Base-by-base conservation (phyloP, 176 grass and related monocot species). In the Saccharum spontaneum region DNA sequence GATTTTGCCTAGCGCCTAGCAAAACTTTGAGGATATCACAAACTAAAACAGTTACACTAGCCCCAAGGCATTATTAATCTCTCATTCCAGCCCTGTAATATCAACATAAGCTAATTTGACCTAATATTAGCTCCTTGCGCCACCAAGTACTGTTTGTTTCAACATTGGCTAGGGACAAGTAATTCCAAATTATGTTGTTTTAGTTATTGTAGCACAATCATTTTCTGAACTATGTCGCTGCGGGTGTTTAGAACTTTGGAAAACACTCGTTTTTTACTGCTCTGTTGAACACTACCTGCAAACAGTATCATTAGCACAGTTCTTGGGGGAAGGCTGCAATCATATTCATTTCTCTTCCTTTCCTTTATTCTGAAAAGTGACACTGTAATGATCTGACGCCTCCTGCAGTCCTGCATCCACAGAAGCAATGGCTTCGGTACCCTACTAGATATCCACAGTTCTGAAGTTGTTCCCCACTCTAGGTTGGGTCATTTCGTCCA, bases 341-440 rank as follows among this genome's bases (percentile, higher is more conserved):
- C 44, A 28, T 46, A 66, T 67, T 73, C 7, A 45, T 73, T 26
- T 40, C 2, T 84, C 26, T 67, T 80, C 23, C 12, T 79, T 52
- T 23, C 62, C 41, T 71, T 22, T 41, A 44, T 44, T 79, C 18
- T 46, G 69, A 46, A 79, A 80, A 80, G 37, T 50, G 70, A 55
- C 57, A 10, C 18, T 72, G 18, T 37, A 69, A 46, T 75, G 76
- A 67, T 20, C 48, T 61, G 62, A 71, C 72, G 20, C 22, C 36
- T 78, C 67, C 55, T 66, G 28, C 14, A 55, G 63, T 31, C 57
- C 57, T 61, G 57, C 57, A 24, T 61, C 82, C 65, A 44, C 44
- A 45, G 44, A 63, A 78, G 43, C 73, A 82, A 86, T 83, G 43
- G 60, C 23, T 83, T 69, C 72, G 44, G 73, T 74, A 75, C 77